A percentile compares a stretch with the other conserved stretches of the same genome.
These are phyloP conservation scores for Dacryopinax primogenitus DNA, from an alignment of 768 basidiomycete genomes.

Conservation along the genomic window DNA sequence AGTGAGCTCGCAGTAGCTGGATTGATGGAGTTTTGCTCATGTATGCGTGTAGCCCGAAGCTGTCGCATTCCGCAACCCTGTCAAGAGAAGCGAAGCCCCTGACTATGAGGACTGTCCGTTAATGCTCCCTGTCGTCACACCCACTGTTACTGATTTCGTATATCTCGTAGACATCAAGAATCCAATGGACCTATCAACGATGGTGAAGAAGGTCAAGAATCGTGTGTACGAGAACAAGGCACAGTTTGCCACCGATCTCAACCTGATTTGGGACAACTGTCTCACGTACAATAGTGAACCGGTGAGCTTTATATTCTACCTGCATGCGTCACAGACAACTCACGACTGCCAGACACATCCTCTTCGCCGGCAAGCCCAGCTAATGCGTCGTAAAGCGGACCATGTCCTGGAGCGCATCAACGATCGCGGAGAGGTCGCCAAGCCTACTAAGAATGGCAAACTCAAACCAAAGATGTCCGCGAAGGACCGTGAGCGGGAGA, in stretches of 20 bases:
- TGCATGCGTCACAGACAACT: neutral
- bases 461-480: constrained; percentile 12
- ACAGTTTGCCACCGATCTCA: constrained; percentile 86
- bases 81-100: constrained; percentile 75
- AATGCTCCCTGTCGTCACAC: constrained; percentile 5
- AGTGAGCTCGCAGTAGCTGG: constrained; percentile 49
- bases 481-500: constrained; percentile 8
- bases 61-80: constrained; percentile 86
- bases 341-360: constrained; percentile 60
- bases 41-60: constrained; percentile 74
- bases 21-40: constrained; percentile 18
- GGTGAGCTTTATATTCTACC: constrained; percentile 36
- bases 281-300: constrained; percentile 81
- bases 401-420: constrained; percentile 77
- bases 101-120: constrained; percentile 83
- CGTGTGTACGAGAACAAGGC: constrained; percentile 87
- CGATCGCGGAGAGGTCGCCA: constrained; percentile 54
- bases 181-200: constrained; percentile 92
- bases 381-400: constrained; percentile 74
- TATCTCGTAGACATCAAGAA: constrained; percentile 60
- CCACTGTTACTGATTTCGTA: neutral
- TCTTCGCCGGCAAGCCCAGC: constrained; percentile 64
- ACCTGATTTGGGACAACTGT: constrained; percentile 96
- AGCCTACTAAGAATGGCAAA: constrained; percentile 16
- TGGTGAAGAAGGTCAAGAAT: constrained; percentile 85